Conservation (phyloP, 2,329 filamentous ascomycete genomes). For the Raffaelea deltoideospora region DNA sequence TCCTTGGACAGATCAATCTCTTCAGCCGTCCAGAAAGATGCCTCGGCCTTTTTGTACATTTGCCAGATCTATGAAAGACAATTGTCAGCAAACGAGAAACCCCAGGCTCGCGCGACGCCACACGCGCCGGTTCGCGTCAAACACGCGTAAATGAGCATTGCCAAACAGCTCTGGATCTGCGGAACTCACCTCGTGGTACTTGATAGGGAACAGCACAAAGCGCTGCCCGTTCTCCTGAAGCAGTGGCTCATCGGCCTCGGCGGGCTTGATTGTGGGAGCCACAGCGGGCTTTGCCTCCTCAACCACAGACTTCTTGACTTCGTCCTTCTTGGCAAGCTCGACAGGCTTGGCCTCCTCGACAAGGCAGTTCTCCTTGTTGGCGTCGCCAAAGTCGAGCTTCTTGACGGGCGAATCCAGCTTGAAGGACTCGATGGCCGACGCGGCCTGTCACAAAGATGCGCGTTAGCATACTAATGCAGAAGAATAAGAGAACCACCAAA, state of each 20-base stretch:
- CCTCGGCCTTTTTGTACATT: slow-evolving; percentile 99
- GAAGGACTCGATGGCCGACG: slow-evolving; percentile 70
- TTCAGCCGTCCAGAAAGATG: slow-evolving; percentile 98
- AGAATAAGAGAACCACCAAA: too few relatives aligned
- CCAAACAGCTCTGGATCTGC: too few relatives aligned
- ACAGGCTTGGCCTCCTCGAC: slow-evolving; percentile 27
- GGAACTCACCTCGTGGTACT: slow-evolving; percentile 94
- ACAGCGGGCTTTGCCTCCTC: slow-evolving; percentile 24
- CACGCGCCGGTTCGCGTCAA: slow-evolving; percentile 53
- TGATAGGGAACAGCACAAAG: slow-evolving; percentile 97
- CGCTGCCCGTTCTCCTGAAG: slow-evolving; percentile 90
- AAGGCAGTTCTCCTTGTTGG: slow-evolving; percentile 76
- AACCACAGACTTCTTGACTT: slow-evolving; percentile 36
- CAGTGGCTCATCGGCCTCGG: slow-evolving; percentile 75
- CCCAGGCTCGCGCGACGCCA: slow-evolving; percentile 6
- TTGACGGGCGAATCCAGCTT: slow-evolving; percentile 89
- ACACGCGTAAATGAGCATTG: too few relatives aligned
- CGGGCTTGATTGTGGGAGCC: slow-evolving; percentile 41
- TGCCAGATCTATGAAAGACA: slow-evolving; percentile 69
- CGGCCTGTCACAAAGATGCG: slow-evolving; percentile 44
- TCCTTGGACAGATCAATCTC: slow-evolving; percentile 99
- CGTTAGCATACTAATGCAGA: slow-evolving; percentile 19
- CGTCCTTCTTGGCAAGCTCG: slow-evolving; percentile 30
- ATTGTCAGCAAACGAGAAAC: slow-evolving; percentile 18
- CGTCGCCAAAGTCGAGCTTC: slow-evolving; percentile 64